These are phyloP conservation scores for Ogataea pilisensis DNA, from an alignment of 805 yeast genomes.

Conservation along the genomic window DNA sequence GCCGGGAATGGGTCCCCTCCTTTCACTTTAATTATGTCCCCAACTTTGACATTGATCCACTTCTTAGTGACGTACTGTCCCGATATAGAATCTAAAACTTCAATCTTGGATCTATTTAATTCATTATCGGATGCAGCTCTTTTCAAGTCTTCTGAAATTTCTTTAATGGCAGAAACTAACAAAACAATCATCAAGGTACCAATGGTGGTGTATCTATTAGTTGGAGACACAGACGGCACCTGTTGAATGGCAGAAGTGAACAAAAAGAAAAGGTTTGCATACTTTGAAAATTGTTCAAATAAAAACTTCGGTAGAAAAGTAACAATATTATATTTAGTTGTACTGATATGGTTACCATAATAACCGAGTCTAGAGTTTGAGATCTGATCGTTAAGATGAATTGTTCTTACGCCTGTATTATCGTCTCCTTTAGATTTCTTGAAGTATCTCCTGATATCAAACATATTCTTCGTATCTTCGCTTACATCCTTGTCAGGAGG, in stretches of 20 bases:
- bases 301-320: constrained; percentile 93
- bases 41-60: constrained; percentile 89
- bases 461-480: constrained; percentile 20
- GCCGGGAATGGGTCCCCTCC: constrained; percentile 95
- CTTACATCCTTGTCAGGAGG: constrained; percentile 21
- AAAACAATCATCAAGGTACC: constrained; percentile 85
- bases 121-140: constrained; percentile 87
- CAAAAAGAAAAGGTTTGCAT: constrained; percentile 90
- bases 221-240: constrained; percentile 95
- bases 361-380: constrained; percentile 55
- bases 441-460: constrained; percentile 28
- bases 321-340: constrained; percentile 90
- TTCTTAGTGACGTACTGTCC: constrained; percentile 63
- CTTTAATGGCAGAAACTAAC: constrained; percentile 88
- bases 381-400: constrained; percentile 59
- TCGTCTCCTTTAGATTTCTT: constrained; percentile 16
- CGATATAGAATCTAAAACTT: constrained; percentile 51
- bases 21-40: constrained; percentile 80
- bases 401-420: constrained; percentile 51
- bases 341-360: constrained; percentile 82
- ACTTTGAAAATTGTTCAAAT: constrained; percentile 95
- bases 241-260: constrained; percentile 94
- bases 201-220: constrained; percentile 91
- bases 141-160: constrained; percentile 84
- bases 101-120: constrained; percentile 66